Percentiles rank a stretch among this genome's conserved stretches.
Conservation (phyloP, 2,329 filamentous ascomycete species). For the Phialophora verrucosa region DNA sequence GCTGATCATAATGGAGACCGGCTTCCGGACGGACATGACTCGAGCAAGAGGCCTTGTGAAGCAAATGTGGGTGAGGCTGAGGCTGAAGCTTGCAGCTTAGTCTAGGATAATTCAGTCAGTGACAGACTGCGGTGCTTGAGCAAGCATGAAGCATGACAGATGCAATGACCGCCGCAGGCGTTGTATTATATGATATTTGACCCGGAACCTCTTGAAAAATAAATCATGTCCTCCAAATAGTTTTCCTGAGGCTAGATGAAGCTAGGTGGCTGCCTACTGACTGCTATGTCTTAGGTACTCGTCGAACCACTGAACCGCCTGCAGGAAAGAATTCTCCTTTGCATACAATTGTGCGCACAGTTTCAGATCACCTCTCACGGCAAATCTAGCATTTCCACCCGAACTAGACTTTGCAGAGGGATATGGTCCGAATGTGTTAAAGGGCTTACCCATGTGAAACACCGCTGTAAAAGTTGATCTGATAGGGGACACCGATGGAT, state of each 20-base stretch:
- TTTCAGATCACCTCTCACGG: conserved; percentile 67
- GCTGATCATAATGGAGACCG: neutral
- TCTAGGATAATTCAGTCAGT: neutral
- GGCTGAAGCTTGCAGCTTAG: neutral
- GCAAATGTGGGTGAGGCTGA: too few relatives aligned
- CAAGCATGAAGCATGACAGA: too few relatives aligned
- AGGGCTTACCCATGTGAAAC: conserved; percentile 68
- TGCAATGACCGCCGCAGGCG: too few relatives aligned
- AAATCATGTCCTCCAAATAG: too few relatives aligned
- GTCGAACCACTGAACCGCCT: conserved; percentile 16
- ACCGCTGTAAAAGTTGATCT: conserved; percentile 75
- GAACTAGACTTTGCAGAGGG: neutral
- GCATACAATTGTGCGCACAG: conserved; percentile 67
- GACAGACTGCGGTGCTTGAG: neutral
- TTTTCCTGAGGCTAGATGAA: neutral
- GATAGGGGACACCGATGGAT: conserved; percentile 63
- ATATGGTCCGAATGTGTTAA: neutral
- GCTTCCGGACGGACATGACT: neutral
- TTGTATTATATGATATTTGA: neutral
- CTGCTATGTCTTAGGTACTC: conserved; percentile 5
- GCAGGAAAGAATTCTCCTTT: conserved; percentile 61
- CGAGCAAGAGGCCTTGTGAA: neutral
- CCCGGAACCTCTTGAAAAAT: too few relatives aligned
- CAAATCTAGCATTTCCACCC: conserved; percentile 47
- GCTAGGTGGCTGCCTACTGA: neutral